phyloP scores from a whole-genome alignment of 768 basidiomycete species.

The Sutorius australiensis region DNA sequence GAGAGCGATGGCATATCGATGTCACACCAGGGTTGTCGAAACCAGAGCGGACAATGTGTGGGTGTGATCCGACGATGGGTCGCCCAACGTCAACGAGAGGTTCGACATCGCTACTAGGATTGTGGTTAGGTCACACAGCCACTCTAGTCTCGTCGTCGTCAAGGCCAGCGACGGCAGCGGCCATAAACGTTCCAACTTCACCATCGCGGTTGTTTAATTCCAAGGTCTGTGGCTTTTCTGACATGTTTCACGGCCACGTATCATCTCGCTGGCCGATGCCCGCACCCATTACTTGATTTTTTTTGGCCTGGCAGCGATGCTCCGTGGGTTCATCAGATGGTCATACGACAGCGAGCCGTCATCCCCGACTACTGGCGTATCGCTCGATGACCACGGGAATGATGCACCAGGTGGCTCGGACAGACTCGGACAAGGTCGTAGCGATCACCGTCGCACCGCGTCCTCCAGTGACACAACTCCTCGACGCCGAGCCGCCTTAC shows the following conservation, averaged over 20 bases:
- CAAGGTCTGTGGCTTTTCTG: slow-evolving; percentile 20
- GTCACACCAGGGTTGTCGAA: neutral
- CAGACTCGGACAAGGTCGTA: slow-evolving; percentile 6
- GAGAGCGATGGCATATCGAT: slow-evolving; percentile 50
- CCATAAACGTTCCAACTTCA: neutral
- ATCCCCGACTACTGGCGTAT: slow-evolving; percentile 6
- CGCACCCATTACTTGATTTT: neutral
- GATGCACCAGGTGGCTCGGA: slow-evolving; percentile 3
- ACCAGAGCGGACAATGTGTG: neutral
- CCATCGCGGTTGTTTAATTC: slow-evolving; percentile 11
- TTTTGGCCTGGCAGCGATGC: slow-evolving; percentile 16
- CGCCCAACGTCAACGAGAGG: neutral
- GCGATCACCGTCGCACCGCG: slow-evolving; percentile 28
- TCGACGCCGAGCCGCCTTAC: slow-evolving; percentile 37
- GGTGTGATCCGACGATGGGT: neutral
- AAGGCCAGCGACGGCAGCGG: slow-evolving; percentile 2
- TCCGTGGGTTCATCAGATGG: slow-evolving; percentile 20
- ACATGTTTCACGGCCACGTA: slow-evolving; percentile 5
- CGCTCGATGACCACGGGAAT: slow-evolving; percentile 10
- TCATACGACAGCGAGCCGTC: slow-evolving; percentile 22
- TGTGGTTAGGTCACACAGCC: slow-evolving; percentile 18
- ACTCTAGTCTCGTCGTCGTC: slow-evolving; percentile 6
- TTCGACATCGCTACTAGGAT: neutral
- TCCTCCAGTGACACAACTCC: slow-evolving; percentile 51
- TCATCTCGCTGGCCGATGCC: neutral